Conservation (phyloP, 352 stramenopile species). For the Globisporangium apiculatum region DNA sequence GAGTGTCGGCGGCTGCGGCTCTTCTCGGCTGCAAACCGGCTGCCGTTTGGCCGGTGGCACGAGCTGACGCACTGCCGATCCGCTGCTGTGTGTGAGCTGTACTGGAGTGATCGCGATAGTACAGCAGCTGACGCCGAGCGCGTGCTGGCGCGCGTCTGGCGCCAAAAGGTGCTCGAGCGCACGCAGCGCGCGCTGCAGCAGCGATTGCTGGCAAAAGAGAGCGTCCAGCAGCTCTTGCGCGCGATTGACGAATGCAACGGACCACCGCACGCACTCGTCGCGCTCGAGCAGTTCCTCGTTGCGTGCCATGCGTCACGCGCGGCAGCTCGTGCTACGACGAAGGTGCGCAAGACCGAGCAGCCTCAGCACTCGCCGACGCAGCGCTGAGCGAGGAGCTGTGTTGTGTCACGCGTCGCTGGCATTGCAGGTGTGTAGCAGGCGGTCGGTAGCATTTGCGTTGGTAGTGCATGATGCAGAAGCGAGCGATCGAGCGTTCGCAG, state of each 20-base stretch:
- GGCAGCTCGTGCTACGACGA: neutral
- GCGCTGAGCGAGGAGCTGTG: neutral
- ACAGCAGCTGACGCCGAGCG: neutral
- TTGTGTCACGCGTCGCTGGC: too few relatives aligned
- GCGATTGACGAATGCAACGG: conserved; percentile 30
- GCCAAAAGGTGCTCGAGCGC: conserved; percentile 33
- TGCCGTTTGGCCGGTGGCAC: conserved; percentile 43
- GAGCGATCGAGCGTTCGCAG: too few relatives aligned
- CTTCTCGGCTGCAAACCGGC: conserved; percentile 40
- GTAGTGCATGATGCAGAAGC: too few relatives aligned
- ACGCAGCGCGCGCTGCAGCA: conserved; percentile 42
- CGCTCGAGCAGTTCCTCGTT: conserved; percentile 45
- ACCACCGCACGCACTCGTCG: conserved; percentile 19
- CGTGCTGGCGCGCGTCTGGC: conserved; percentile 25
- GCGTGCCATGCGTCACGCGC: conserved; percentile 3
- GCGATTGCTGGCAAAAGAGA: conserved; percentile 48
- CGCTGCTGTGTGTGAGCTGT: conserved; percentile 33
- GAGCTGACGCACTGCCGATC: conserved; percentile 22
- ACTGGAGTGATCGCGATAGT: conserved; percentile 12
- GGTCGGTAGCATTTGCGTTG: too few relatives aligned
- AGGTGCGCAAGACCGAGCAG: conserved; percentile 6
- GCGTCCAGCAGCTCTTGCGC: conserved; percentile 39
- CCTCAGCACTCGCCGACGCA: neutral
- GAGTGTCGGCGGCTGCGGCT: conserved; percentile 45
- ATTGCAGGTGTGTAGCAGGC: too few relatives aligned